Conservation (phyloP, 2,329 filamentous ascomycete species). For the Epichloe baconii region DNA sequence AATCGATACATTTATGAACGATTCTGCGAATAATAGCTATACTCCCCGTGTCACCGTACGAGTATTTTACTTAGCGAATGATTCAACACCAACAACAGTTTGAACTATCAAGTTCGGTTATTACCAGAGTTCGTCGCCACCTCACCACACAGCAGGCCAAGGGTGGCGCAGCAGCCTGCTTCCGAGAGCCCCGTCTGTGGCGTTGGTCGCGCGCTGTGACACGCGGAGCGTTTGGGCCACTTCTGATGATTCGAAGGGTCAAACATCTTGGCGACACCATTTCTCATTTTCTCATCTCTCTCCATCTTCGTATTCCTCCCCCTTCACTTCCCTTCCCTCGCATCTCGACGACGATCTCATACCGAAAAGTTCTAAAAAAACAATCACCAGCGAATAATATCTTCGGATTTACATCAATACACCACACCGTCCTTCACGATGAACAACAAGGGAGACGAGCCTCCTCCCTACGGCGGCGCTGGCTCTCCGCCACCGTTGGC, state of each 20-base stretch:
- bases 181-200: conserved; percentile 1
- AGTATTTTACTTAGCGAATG: too few relatives aligned
- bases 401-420: background rate
- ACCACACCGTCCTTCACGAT: conserved; percentile 15
- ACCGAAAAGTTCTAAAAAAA: background rate
- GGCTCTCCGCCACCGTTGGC: conserved; percentile 17
- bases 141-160: conserved; percentile 11
- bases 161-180: conserved; percentile 20
- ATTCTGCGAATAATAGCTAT: too few relatives aligned
- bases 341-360: background rate
- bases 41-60: too few relatives aligned
- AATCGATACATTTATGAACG: too few relatives aligned
- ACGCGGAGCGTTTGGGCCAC: conserved; percentile 6
- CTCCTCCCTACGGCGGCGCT: conserved; percentile 31
- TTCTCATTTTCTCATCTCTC: background rate
- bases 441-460: conserved; percentile 34
- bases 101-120: too few relatives aligned
- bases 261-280: background rate
- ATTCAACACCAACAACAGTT: too few relatives aligned
- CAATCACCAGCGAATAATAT: background rate
- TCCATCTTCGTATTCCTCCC: background rate
- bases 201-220: conserved; percentile 3
- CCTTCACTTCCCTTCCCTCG: background rate
- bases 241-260: background rate
- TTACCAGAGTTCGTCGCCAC: background rate